Conservation (phyloP, 2,329 filamentous ascomycete species). For the Blumeriella jaapii region DNA sequence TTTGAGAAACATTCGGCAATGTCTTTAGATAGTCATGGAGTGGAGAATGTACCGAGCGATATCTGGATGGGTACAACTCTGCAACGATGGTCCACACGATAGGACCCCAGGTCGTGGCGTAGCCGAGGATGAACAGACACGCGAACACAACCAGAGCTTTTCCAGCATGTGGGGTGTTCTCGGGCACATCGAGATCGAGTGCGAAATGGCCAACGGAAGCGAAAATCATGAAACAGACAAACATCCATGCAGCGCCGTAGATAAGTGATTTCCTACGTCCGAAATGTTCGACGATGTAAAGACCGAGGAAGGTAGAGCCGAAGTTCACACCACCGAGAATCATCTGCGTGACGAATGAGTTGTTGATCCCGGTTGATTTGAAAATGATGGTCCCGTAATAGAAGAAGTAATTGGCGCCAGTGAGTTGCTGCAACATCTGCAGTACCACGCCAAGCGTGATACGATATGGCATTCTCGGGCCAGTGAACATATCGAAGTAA, state of each 20-base stretch:
- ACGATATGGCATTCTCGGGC: constrained; percentile 50
- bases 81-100: constrained; percentile 57
- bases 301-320: constrained; percentile 37
- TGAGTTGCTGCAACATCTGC: constrained; percentile 58
- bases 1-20: too few species aligned
- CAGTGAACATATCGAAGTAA: constrained; percentile 50
- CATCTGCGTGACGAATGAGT: constrained; percentile 56
- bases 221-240: constrained; percentile 46
- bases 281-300: constrained; percentile 44
- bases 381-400: constrained; percentile 60
- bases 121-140: constrained; percentile 52
- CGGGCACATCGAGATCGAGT: constrained; percentile 31
- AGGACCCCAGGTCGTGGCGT: constrained; percentile 59
- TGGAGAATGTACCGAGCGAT: constrained; percentile 28
- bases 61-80: constrained; percentile 53
- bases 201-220: constrained; percentile 39
- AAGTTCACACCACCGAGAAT: constrained; percentile 61
- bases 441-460: constrained; percentile 51
- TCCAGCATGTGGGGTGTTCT: constrained; percentile 38
- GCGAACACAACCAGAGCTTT: constrained; percentile 55
- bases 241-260: constrained; percentile 49
- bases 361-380: constrained; percentile 49
- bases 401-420: constrained; percentile 51
- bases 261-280: constrained; percentile 53
- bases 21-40: not conserved